These are phyloP conservation scores for Taphrina wiesneri DNA, from an alignment of 1,139 yeast genomes.

Conservation along the genomic window DNA sequence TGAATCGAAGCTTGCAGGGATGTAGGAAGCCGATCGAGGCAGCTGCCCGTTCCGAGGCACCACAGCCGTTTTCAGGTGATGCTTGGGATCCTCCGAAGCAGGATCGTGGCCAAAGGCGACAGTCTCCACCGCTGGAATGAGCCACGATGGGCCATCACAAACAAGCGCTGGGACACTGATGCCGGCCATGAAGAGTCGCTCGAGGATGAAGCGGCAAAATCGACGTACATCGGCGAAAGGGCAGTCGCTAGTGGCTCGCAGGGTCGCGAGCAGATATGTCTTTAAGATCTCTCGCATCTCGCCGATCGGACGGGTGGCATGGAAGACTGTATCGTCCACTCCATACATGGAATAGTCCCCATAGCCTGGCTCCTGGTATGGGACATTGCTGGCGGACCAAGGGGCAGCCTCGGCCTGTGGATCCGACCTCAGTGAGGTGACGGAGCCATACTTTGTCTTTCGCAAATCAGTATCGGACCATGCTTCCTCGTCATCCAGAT, in stretches of 20 bases:
- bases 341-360: constrained; percentile 33
- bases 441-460: background rate
- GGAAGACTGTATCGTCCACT: background rate
- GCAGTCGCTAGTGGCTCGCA: constrained; percentile 33
- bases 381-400: background rate
- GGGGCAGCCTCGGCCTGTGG: constrained; percentile 7
- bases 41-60: background rate
- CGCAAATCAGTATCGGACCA: background rate
- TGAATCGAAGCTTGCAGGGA: constrained; percentile 12
- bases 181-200: constrained; percentile 20
- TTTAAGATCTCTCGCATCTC: constrained; percentile 22
- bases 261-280: constrained; percentile 24
- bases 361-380: constrained; percentile 1
- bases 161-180: constrained; percentile 27
- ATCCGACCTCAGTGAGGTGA: background rate
- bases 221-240: constrained; percentile 35
- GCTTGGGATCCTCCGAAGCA: constrained; percentile 11
- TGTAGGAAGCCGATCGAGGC: background rate
- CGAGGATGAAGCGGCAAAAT: constrained; percentile 20
- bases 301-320: background rate
- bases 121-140: constrained; percentile 23
- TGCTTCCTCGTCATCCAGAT: constrained; percentile 23
- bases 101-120: constrained; percentile 28
- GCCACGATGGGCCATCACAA: constrained; percentile 30
- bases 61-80: background rate